Conservation (phyloP, 1,284 basidiomycete species). For the Flammula alnicola region DNA sequence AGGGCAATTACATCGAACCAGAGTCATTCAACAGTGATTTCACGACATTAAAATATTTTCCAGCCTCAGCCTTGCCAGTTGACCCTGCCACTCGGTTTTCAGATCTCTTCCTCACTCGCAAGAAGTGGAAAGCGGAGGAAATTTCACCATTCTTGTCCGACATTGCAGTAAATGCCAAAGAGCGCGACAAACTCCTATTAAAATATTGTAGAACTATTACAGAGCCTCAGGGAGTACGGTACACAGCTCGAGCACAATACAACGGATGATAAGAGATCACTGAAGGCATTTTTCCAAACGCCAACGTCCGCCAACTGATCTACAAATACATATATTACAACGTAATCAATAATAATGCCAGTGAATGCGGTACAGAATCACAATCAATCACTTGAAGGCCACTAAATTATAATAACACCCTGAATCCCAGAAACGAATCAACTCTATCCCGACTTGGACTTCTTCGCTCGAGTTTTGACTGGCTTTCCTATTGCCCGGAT, state of each 20-base stretch:
- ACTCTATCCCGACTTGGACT: constrained; percentile 22
- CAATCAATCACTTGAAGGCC: neutral
- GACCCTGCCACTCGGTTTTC: constrained; percentile 80
- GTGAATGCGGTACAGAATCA: too few species aligned
- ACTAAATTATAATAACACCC: neutral
- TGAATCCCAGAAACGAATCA: neutral
- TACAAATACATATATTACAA: neutral
- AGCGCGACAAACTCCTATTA: constrained; percentile 82
- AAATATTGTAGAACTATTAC: constrained; percentile 84
- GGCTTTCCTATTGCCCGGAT: constrained; percentile 38
- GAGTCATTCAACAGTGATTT: constrained; percentile 34
- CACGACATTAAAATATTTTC: constrained; percentile 62
- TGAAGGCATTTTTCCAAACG: neutral
- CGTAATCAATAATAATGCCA: neutral
- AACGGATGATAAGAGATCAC: constrained; percentile 36
- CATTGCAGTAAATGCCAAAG: constrained; percentile 82
- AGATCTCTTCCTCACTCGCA: constrained; percentile 81
- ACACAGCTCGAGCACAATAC: constrained; percentile 66
- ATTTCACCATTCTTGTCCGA: constrained; percentile 82
- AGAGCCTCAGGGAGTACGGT: constrained; percentile 69
- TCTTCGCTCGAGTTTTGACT: constrained; percentile 42
- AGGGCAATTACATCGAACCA: constrained; percentile 75
- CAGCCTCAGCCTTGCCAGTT: constrained; percentile 70
- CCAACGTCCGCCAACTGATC: neutral
- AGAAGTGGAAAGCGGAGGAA: constrained; percentile 80